These are phyloP conservation scores for Lizonia empirigonia DNA, from an alignment of 2,329 filamentous ascomycete species.

Conservation along the genomic window DNA sequence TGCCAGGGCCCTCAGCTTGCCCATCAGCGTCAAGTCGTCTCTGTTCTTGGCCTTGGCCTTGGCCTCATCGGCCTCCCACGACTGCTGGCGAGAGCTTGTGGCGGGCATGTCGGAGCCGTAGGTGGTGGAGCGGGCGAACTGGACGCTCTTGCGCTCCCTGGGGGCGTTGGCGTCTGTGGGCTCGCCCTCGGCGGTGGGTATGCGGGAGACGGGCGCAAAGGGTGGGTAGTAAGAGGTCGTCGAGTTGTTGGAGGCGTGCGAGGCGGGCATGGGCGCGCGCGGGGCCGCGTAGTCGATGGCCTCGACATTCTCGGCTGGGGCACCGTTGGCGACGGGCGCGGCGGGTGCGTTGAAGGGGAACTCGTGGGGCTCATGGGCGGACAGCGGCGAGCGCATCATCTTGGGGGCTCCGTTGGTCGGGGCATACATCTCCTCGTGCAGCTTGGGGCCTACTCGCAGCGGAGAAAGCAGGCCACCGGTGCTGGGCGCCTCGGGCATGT, in stretches of 20 bases:
- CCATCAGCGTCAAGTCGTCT: conserved; percentile 71
- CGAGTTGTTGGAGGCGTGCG: conserved; percentile 32
- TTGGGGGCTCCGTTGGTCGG: conserved; percentile 33
- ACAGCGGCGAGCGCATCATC: conserved; percentile 37
- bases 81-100: conserved; percentile 65
- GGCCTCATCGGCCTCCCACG: conserved; percentile 66
- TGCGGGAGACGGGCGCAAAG: conserved; percentile 42
- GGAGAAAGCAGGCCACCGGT: conserved; percentile 32
- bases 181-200: conserved; percentile 40
- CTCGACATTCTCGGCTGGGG: conserved; percentile 26
- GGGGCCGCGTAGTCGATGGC: conserved; percentile 20
- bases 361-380: conserved; percentile 37
- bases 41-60: conserved; percentile 60
- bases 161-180: conserved; percentile 35
- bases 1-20: conserved; percentile 76
- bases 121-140: conserved; percentile 65
- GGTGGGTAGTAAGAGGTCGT: conserved; percentile 34
- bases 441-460: conserved; percentile 24
- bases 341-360: conserved; percentile 44
- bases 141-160: conserved; percentile 69
- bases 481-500: conserved; percentile 34
- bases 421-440: conserved; percentile 24
- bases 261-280: conserved; percentile 26
- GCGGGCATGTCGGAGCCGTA: conserved; percentile 50
- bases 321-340: conserved; percentile 19